Percentiles rank a stretch among this genome's conserved stretches.
phyloP scores from a whole-genome alignment of 192 early-diverging fungal genomes.

The Helicostylum pulchrum region DNA sequence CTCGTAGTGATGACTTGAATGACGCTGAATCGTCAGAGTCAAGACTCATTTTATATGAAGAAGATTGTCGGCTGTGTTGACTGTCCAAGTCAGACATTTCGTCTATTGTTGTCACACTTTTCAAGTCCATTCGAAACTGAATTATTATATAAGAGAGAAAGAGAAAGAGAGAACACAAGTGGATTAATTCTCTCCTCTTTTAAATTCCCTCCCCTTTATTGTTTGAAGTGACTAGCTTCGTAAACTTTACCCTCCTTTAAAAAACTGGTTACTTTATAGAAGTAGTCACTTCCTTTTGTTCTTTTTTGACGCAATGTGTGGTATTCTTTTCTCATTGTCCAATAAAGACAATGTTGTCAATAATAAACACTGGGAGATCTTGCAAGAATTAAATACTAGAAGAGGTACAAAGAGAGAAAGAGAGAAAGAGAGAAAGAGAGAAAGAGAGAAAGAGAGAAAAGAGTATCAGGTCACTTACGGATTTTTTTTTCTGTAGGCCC shows the following conservation, averaged over 20 bases:
- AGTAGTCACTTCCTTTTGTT: too few relatives aligned
- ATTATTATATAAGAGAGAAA: too few relatives aligned
- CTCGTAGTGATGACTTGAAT: not conserved
- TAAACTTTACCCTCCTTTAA: not conserved
- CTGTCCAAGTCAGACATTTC: too few relatives aligned
- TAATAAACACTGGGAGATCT: constrained; percentile 33
- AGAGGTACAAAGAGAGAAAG: constrained; percentile 38
- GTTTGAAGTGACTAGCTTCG: too few relatives aligned
- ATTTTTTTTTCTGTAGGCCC: constrained; percentile 40
- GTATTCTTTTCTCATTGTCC: constrained; percentile 50
- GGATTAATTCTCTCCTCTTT: too few relatives aligned
- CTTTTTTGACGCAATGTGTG: constrained; percentile 42
- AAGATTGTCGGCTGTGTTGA: not conserved
- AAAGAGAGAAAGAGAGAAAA: not conserved
- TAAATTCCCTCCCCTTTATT: too few relatives aligned
- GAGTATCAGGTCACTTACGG: not conserved
- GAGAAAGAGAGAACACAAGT: too few relatives aligned
- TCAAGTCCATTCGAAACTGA: too few relatives aligned
- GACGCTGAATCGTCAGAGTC: constrained; percentile 24
- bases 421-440: not conserved
- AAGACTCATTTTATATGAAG: constrained; percentile 28
- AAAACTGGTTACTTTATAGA: too few relatives aligned
- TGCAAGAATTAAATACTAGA: constrained; percentile 45
- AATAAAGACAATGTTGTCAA: constrained; percentile 3
- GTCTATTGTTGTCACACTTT: too few relatives aligned